These are phyloP conservation scores for Lentinula guzmanii DNA, from an alignment of 768 basidiomycete species.

Conservation along the genomic window DNA sequence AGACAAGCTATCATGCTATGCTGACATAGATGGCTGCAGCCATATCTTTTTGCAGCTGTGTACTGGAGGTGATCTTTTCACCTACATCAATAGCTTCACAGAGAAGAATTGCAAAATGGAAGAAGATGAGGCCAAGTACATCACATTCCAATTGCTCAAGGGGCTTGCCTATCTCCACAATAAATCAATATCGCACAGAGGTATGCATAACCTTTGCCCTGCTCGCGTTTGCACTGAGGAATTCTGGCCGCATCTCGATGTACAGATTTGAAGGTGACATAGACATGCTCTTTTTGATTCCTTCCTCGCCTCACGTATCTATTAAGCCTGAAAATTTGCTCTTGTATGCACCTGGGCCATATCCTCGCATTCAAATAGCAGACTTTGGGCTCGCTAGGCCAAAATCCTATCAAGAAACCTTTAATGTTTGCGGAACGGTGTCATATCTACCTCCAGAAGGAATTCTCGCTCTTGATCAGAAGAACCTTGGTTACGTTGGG, in stretches of 20 bases:
- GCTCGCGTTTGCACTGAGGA: neutral
- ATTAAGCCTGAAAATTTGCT: slow-evolving; percentile 79
- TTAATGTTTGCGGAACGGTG: slow-evolving; percentile 85
- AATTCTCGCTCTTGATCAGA: slow-evolving; percentile 70
- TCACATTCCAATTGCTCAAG: slow-evolving; percentile 73
- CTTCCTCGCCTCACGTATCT: no score
- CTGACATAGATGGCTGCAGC: slow-evolving; percentile 24
- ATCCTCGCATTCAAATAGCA: slow-evolving; percentile 79
- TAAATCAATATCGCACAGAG: slow-evolving; percentile 72
- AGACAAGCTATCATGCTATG: neutral
- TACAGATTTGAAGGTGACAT: slow-evolving; percentile 57
- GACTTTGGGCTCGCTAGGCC: slow-evolving; percentile 84
- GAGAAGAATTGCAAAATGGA: slow-evolving; percentile 47
- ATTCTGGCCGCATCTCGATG: neutral
- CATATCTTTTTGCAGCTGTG: slow-evolving; percentile 84
- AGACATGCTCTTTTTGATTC: neutral
- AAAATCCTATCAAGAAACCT: slow-evolving; percentile 73
- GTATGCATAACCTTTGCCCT: slow-evolving; percentile 28
- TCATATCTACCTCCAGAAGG: slow-evolving; percentile 85
- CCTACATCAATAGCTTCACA: slow-evolving; percentile 64
- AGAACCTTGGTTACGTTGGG: slow-evolving; percentile 63
- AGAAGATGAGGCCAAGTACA: slow-evolving; percentile 80
- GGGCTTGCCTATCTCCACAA: slow-evolving; percentile 69
- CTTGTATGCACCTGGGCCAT: slow-evolving; percentile 71
- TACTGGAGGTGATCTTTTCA: slow-evolving; percentile 85